phyloP scores from a whole-genome alignment of 768 basidiomycete species.

The Phaeotremella fagi region DNA sequence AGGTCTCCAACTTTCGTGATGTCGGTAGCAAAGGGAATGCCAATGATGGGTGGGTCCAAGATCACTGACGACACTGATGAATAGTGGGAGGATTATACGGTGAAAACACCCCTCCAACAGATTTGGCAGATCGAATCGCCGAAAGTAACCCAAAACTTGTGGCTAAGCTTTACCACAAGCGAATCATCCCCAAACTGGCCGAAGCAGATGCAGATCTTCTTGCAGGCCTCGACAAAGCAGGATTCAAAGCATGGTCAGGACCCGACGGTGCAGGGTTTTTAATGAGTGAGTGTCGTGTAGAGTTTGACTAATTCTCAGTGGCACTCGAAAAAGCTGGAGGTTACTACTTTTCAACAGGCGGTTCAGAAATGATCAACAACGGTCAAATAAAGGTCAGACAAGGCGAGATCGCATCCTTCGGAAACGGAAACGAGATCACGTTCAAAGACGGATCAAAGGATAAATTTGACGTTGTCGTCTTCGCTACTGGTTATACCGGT shows the following conservation, averaged over 20 bases:
- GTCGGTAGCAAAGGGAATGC: slow-evolving; percentile 31
- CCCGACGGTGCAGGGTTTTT: slow-evolving; percentile 30
- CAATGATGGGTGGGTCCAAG: slow-evolving; percentile 15
- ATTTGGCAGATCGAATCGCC: slow-evolving; percentile 56
- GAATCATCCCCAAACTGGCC: slow-evolving; percentile 52
- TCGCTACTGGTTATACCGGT: slow-evolving; percentile 57
- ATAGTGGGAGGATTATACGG: slow-evolving; percentile 49
- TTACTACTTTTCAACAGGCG: slow-evolving; percentile 51
- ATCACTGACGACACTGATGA: background rate
- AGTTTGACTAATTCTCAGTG: slow-evolving; percentile 11
- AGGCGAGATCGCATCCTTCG: slow-evolving; percentile 55
- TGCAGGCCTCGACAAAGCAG: slow-evolving; percentile 23
- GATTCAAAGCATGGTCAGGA: slow-evolving; percentile 31
- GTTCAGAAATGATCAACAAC: slow-evolving; percentile 60
- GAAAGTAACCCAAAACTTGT: slow-evolving; percentile 53
- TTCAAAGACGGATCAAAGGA: slow-evolving; percentile 48
- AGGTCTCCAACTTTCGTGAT: slow-evolving; percentile 39
- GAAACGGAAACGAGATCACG: slow-evolving; percentile 13
- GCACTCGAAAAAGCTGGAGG: slow-evolving; percentile 41
- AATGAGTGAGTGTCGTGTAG: slow-evolving; percentile 51
- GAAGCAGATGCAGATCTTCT: slow-evolving; percentile 54
- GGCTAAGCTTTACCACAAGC: slow-evolving; percentile 49
- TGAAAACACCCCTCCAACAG: slow-evolving; percentile 55
- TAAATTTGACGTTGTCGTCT: slow-evolving; percentile 57
- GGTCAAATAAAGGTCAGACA: slow-evolving; percentile 69